Percentiles rank a stretch among this genome's conserved stretches.
Conservation (phyloP, 768 basidiomycete genomes). For the Rhodotorula kratochvilovae region DNA sequence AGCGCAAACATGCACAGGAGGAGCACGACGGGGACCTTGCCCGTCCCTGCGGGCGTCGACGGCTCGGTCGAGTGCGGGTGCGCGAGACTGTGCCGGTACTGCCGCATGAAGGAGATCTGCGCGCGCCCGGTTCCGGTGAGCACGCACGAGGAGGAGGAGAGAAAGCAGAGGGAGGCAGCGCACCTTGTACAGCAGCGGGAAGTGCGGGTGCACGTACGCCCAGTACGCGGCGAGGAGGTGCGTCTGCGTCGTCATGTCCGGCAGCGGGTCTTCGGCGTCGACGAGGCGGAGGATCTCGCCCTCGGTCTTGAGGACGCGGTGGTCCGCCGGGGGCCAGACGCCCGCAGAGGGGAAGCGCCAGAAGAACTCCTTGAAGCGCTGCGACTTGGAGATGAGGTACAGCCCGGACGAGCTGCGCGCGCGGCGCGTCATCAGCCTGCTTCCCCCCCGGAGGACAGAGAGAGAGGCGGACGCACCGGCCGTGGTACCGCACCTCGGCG, state of each 20-base stretch:
- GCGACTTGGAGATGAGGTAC: constrained; percentile 41
- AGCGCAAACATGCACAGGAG: constrained; percentile 79
- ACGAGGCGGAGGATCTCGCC: constrained; percentile 42
- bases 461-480: constrained; percentile 45
- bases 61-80: constrained; percentile 30
- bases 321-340: constrained; percentile 73
- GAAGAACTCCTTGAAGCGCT: constrained; percentile 42
- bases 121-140: neutral
- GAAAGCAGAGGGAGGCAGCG: too few relatives aligned
- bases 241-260: constrained; percentile 59
- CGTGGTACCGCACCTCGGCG: constrained; percentile 77
- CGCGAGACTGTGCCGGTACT: constrained; percentile 38
- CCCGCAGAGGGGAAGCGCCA: constrained; percentile 71
- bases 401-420: constrained; percentile 53
- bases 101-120: constrained; percentile 34
- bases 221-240: constrained; percentile 73
- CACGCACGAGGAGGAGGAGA: neutral
- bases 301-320: constrained; percentile 39
- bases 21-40: constrained; percentile 56
- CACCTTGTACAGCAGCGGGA: constrained; percentile 59
- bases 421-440: constrained; percentile 59
- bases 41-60: constrained; percentile 23
- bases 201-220: constrained; percentile 68
- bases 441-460: constrained; percentile 48
- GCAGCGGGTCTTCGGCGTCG: constrained; percentile 54